Conservation (phyloP, 176 grass and related monocot genomes). For the Triticum turgidum region DNA sequence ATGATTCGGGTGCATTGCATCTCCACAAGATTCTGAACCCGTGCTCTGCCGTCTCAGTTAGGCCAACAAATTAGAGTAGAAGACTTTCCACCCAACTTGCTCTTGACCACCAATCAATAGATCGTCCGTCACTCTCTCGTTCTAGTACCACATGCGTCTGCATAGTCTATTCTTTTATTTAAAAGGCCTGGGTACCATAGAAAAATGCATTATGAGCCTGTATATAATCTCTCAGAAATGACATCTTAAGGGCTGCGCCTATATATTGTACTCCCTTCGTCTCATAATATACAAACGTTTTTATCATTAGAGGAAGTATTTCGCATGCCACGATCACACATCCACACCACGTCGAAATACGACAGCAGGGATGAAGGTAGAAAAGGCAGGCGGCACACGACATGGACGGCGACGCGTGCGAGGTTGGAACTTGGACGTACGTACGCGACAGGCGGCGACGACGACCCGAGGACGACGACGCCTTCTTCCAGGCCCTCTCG, state of each 20-base stretch:
- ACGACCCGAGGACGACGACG: slow-evolving; percentile 14
- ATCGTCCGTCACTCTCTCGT: background rate
- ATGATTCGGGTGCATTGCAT: slow-evolving; percentile 18
- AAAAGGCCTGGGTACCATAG: background rate
- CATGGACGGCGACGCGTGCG: slow-evolving; percentile 6
- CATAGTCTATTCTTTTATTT: background rate
- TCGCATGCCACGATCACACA: background rate
- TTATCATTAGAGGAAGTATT: no score
- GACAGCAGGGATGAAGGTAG: background rate
- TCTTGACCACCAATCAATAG: background rate
- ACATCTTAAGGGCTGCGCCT: background rate
- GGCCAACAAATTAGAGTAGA: background rate
- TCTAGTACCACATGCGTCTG: background rate
- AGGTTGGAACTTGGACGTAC: slow-evolving; percentile 30
- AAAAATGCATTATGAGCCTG: background rate
- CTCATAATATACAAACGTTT: no score
- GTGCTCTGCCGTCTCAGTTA: slow-evolving; percentile 8
- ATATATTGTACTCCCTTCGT: no score
- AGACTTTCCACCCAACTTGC: background rate
- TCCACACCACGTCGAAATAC: background rate
- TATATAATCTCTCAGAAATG: background rate
- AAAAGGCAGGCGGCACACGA: background rate
- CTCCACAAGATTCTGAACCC: slow-evolving; percentile 5
- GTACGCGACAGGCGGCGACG: slow-evolving; percentile 16
- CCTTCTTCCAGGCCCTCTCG: slow-evolving; percentile 45